Base-by-base conservation (phyloP, 1,284 basidiomycete genomes). In the Polyporus tsugae region DNA sequence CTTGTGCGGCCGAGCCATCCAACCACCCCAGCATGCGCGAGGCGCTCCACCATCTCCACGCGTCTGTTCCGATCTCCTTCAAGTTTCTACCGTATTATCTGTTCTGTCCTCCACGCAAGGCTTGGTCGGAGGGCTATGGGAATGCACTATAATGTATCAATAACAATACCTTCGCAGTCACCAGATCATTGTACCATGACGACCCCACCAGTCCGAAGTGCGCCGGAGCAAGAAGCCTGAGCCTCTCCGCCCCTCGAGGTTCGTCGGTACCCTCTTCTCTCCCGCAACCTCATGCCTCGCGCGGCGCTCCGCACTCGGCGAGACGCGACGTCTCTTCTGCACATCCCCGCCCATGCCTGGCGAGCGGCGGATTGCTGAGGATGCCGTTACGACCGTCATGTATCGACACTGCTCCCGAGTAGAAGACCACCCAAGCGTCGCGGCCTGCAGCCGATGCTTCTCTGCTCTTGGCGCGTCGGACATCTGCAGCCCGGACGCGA, bases 71-170 rank as follows among this genome's bases (percentile, higher is more conserved):
- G 55, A 33, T 58, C 25, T 53, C 29, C 35, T 19, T 7, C 10
- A 36, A 29, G 19, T 9, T 9, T 38, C 19, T 29, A 19, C 53
- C n/a, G 35, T 36, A 39, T 19, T 35, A 38, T 59, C 13, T 41
- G 38, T 41, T 41, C 9, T 42, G 29, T 36, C 25, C 33, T 13
- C 39, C 35, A 52, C 42, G 46, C 58, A 62, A 38, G n/a, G 35
- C 33, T 22, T 25, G 6, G 39, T 41, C 57, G 41, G 46, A 60
- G 36, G 39, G 58, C 49, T 33, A 66, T 63, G 60, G 65, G 63
- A 49, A 64, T 46, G 53, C 60, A 53, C 65, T 68, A 59, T 66
- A 72, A 64, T 72, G 70, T 72, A 72, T 63, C 68, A 72, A 44
- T 64, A 70, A 65, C 68, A 72, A 44, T 62, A 66, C 33, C 62